Percentiles rank a stretch among this genome's conserved stretches.
phyloP scores from a whole-genome alignment of 2,329 filamentous ascomycete species.

The Aureobasidium uvarum region DNA sequence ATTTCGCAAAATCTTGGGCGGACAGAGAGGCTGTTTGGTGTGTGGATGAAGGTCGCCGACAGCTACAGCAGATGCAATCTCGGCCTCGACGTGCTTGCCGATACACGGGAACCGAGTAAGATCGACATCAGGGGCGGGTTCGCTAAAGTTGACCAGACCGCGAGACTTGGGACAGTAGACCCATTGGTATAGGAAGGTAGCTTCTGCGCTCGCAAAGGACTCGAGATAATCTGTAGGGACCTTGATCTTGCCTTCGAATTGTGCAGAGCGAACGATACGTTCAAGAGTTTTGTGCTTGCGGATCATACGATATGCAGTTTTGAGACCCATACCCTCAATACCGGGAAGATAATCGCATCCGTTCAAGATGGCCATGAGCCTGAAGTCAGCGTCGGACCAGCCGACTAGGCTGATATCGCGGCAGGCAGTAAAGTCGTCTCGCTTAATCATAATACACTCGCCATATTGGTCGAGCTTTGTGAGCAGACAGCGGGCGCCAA shows the following conservation, averaged over 20 bases:
- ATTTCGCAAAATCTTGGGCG: conserved; percentile 36
- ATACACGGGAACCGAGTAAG: conserved; percentile 76
- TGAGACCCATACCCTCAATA: conserved; percentile 82
- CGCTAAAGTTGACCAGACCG: conserved; percentile 71
- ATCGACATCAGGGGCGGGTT: conserved; percentile 61
- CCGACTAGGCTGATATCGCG: conserved; percentile 84
- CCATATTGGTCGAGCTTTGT: conserved; percentile 95
- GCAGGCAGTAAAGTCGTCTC: conserved; percentile 82
- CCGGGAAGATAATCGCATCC: conserved; percentile 93
- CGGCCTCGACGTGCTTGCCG: conserved; percentile 63
- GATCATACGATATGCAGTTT: conserved; percentile 87
- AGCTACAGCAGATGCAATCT: conserved; percentile 71
- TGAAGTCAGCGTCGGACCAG: conserved; percentile 89
- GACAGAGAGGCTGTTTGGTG: conserved; percentile 65
- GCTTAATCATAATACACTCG: conserved; percentile 87
- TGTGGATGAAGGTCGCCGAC: conserved; percentile 83
- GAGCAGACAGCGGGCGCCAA: conserved; percentile 83
- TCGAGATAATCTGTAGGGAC: conserved; percentile 80
- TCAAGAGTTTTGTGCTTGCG: conserved; percentile 88
- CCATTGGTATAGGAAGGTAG: conserved; percentile 91
- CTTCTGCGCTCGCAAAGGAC: conserved; percentile 79
- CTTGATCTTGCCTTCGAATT: conserved; percentile 82
- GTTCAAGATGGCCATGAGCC: conserved; percentile 92
- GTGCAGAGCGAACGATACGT: conserved; percentile 73
- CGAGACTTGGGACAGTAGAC: conserved; percentile 79